Evolutionary conservation across 2,329 filamentous ascomycete genomes (phyloP), one percentile per base, ranked within the genome.

Genomic region (Colletotrichum scovillei): DNA sequence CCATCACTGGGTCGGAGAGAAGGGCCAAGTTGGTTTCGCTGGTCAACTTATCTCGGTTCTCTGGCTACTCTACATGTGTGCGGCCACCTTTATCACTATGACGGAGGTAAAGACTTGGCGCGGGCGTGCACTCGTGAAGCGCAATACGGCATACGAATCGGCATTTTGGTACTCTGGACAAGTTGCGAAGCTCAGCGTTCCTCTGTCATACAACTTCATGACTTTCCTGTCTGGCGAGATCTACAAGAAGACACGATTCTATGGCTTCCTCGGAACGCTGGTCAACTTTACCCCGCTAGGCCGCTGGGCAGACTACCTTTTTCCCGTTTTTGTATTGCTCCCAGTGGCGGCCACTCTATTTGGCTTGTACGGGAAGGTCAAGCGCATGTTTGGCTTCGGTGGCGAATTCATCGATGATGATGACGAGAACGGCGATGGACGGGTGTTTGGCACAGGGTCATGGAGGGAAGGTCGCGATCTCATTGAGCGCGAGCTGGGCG

Each of bases 41-140:
- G 95, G 95, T 5, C 97, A 99, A 81, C 82, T 95, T 57, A 92
- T 96, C 62, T 94, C 96, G 0, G 92, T 95, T 2, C 86, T 91
- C 16, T 99, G 97, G 97, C 92, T 99, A 74, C 88, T 95, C 70
- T 99, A 99, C 86, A 99, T 99, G 97, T 97, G 94, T 81, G 88
- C 93, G 16, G 95, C 95, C 59, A 95, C 97, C 5, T 89, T 98
- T 63, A 93, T 91, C 70, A 95, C 95, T 8, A 92, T 99, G 79
- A 95, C 93, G 16, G 95, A 98, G 80, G 94, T 98, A 78, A 97
- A 97, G 79, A 95, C 98, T n/a, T 99, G 97, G 97, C 94, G 97
- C 69, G 97, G 97, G 62, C 92, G 97, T 42, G 96, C 97, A 0
- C 87, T 99, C 6, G 96, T 98, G 59, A 91, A 91, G 72, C 92